phyloP scores from a whole-genome alignment of 106 monocot genomes.

The Dioscorea alata region DNA sequence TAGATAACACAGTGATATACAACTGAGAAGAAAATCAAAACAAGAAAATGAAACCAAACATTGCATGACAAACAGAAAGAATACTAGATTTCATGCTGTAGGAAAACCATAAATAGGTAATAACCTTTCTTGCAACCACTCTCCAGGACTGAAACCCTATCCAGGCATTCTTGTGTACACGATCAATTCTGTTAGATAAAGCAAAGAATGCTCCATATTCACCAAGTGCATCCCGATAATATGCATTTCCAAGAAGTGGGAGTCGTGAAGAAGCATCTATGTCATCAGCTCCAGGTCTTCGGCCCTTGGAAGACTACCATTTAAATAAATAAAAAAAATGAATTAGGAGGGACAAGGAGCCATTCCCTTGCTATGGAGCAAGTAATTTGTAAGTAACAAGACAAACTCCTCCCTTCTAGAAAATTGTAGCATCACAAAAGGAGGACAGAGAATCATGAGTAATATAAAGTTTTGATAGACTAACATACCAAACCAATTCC shows the following conservation, averaged over 20 bases:
- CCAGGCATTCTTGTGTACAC: slow-evolving; percentile 96
- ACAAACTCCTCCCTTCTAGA: too few relatives aligned
- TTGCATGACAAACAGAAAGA: too few relatives aligned
- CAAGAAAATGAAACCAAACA: too few relatives aligned
- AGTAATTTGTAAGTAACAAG: too few relatives aligned
- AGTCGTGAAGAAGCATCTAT: slow-evolving; percentile 92
- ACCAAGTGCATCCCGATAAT: slow-evolving; percentile 80
- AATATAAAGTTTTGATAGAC: background rate
- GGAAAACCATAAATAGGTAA: background rate
- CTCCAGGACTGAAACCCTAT: slow-evolving; percentile 99
- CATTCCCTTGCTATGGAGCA: too few relatives aligned
- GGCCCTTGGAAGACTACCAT: slow-evolving; percentile 63
- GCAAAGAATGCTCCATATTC: slow-evolving; percentile 95
- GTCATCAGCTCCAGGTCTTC: slow-evolving; percentile 84
- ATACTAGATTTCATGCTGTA: too few relatives aligned
- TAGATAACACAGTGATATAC: too few relatives aligned
- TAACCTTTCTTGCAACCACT: slow-evolving; percentile 66
- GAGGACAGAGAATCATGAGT: too few relatives aligned
- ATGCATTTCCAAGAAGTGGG: slow-evolving; percentile 58
- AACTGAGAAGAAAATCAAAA: too few relatives aligned
- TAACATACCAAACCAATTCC: slow-evolving; percentile 86
- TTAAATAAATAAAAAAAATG: background rate
- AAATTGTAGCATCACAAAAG: too few relatives aligned
- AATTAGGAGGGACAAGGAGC: too few relatives aligned
- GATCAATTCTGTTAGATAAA: slow-evolving; percentile 81